Conservation (phyloP, 139 green algal species). For the Trebouxia sp. region DNA sequence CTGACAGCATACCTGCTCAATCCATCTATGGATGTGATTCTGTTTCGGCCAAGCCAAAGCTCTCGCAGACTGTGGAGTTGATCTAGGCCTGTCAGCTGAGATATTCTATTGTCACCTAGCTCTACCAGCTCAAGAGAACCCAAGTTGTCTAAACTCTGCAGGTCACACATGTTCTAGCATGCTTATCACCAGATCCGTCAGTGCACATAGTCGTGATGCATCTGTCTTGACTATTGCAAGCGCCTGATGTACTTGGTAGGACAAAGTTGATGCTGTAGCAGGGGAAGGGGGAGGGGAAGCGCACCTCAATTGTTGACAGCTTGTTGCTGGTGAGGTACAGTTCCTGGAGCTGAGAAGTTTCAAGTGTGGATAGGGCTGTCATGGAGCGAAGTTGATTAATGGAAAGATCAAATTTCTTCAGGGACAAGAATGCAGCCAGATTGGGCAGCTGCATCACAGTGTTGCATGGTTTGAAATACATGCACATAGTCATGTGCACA, state of each 20-base stretch:
- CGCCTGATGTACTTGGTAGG: background rate
- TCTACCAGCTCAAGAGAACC: conserved; percentile 77
- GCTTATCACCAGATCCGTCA: background rate
- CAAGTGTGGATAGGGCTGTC: conserved; percentile 52
- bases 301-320: conserved; percentile 57
- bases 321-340: conserved; percentile 92
- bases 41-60: conserved; percentile 94
- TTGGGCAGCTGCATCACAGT: conserved; percentile 59
- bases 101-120: conserved; percentile 91
- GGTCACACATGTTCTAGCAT: background rate
- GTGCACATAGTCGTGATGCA: background rate
- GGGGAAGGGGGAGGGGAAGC: background rate
- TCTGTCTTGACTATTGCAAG: background rate
- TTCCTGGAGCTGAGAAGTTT: conserved; percentile 56
- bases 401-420: conserved; percentile 79
- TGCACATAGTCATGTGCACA: background rate
- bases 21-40: conserved; percentile 68
- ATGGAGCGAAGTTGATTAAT: conserved; percentile 88
- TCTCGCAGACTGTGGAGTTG: conserved; percentile 63
- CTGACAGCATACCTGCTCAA: conserved; percentile 41
- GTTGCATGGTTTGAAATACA: background rate
- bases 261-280: background rate
- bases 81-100: conserved; percentile 64
- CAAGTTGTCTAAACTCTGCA: conserved; percentile 57
- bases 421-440: conserved; percentile 54